Conservation (phyloP, 140 eudicot genomes). For the Anethum foeniculum region DNA sequence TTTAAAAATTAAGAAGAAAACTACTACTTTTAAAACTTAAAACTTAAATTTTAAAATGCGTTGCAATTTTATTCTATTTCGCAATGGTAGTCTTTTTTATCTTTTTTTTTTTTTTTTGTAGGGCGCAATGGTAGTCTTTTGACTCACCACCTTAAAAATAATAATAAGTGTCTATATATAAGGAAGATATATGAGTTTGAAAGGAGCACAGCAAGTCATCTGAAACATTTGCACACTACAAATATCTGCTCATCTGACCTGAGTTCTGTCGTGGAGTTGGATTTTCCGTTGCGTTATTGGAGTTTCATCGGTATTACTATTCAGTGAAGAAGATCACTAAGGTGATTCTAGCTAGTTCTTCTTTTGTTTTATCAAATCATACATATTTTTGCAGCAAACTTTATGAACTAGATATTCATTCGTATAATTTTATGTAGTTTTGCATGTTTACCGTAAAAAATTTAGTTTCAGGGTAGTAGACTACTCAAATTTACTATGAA, state of each 20-base stretch:
- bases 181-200: not conserved
- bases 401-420: not conserved
- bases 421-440: not conserved
- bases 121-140: not conserved
- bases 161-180: not conserved
- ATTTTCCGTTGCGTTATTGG: slow-evolving; percentile 13
- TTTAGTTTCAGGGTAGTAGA: too few species aligned
- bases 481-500: not conserved
- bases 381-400: not conserved
- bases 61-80: not conserved
- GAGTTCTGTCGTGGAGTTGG: slow-evolving; percentile 18
- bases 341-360: not conserved
- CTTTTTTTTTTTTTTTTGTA: too few species aligned
- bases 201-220: slow-evolving; percentile 19
- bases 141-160: not conserved
- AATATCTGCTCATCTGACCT: slow-evolving; percentile 7
- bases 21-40: too few species aligned
- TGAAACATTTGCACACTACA: slow-evolving; percentile 21
- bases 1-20: too few species aligned
- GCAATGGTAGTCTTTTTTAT: not conserved
- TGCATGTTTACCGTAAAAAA: not conserved
- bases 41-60: not conserved
- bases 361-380: not conserved
- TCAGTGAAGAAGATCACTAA: slow-evolving; percentile 24
- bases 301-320: slow-evolving; percentile 8